Evolutionary conservation across 257 asterid genomes (phyloP).

Genomic region (Agastache rugosa): DNA sequence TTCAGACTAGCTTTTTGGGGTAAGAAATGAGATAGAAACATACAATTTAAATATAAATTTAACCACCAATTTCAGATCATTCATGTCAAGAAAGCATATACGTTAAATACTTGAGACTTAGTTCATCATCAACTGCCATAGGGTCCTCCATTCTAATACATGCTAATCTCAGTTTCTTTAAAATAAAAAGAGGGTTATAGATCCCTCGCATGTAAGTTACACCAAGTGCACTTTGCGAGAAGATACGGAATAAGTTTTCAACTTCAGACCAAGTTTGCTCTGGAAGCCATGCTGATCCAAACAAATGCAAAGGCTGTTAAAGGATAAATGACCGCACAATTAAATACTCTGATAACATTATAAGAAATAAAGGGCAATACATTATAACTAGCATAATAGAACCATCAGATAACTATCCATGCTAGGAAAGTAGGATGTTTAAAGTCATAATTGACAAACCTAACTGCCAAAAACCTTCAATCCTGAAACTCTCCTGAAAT

Average conservation of each 20-base stretch:
- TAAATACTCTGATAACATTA: conserved; percentile 17
- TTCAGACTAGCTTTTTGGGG: neutral
- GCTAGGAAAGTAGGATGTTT: conserved; percentile 34
- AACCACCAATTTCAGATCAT: conserved; percentile 12
- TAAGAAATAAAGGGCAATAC: conserved; percentile 39
- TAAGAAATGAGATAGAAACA: neutral
- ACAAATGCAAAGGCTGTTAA: conserved; percentile 37
- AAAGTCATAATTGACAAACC: conserved; percentile 51
- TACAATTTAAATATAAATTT: neutral
- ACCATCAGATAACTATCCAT: conserved; percentile 42
- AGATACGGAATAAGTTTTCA: conserved; percentile 33
- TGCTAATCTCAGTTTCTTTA: neutral
- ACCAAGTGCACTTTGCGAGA: conserved; percentile 36
- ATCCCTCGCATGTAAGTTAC: conserved; percentile 27
- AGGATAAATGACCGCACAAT: conserved; percentile 33
- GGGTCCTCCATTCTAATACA: conserved; percentile 34
- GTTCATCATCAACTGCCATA: conserved; percentile 27
- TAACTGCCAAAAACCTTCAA: conserved; percentile 54
- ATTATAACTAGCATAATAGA: conserved; percentile 37
- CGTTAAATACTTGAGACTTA: neutral
- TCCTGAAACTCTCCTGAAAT: conserved; percentile 45
- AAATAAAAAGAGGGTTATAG: conserved; percentile 19
- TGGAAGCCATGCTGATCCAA: conserved; percentile 44
- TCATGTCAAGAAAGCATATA: conserved; percentile 19
- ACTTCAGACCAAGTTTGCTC: conserved; percentile 38